Conservation (phyloP, 805 yeast genomes). For the Ogataea wickerhamii region DNA sequence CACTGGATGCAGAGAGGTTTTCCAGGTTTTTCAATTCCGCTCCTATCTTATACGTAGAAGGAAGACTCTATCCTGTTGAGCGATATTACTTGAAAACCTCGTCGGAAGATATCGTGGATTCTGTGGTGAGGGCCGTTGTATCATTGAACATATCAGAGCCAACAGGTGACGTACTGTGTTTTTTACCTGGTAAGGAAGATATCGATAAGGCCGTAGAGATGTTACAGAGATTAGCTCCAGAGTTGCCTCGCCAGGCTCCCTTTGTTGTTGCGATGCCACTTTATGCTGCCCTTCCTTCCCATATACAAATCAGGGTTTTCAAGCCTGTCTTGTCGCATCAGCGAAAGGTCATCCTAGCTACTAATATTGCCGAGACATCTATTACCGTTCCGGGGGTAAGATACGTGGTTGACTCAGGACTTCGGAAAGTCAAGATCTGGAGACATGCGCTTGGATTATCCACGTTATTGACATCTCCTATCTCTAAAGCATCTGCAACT, state of each 20-base stretch:
- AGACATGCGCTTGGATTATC: slow-evolving; percentile 88
- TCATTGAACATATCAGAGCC: slow-evolving; percentile 79
- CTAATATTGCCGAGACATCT: slow-evolving; percentile 97
- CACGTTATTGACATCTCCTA: slow-evolving; percentile 87
- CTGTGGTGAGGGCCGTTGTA: slow-evolving; percentile 65
- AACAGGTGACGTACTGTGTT: slow-evolving; percentile 87
- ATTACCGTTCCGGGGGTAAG: slow-evolving; percentile 93
- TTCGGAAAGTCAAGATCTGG: slow-evolving; percentile 93
- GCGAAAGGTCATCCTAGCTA: slow-evolving; percentile 85
- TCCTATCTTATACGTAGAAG: slow-evolving; percentile 84
- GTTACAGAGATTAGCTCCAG: slow-evolving; percentile 57
- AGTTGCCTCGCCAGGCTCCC: slow-evolving; percentile 73
- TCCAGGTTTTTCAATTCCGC: slow-evolving; percentile 73
- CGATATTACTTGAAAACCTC: slow-evolving; percentile 61
- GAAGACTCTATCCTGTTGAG: slow-evolving; percentile 82
- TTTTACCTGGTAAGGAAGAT: slow-evolving; percentile 96
- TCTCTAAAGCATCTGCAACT: slow-evolving; percentile 89
- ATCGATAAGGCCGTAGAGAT: slow-evolving; percentile 78
- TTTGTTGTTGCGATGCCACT: slow-evolving; percentile 73
- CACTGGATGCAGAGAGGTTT: slow-evolving; percentile 87
- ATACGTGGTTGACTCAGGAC: slow-evolving; percentile 89
- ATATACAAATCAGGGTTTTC: slow-evolving; percentile 79
- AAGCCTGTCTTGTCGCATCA: slow-evolving; percentile 56
- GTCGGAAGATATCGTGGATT: slow-evolving; percentile 80
- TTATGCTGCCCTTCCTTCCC: slow-evolving; percentile 90